Percentiles rank a stretch among this genome's conserved stretches.
Evolutionary conservation across 306 rosid genomes (phyloP).

Genomic region (Vigna hirtella): DNA sequence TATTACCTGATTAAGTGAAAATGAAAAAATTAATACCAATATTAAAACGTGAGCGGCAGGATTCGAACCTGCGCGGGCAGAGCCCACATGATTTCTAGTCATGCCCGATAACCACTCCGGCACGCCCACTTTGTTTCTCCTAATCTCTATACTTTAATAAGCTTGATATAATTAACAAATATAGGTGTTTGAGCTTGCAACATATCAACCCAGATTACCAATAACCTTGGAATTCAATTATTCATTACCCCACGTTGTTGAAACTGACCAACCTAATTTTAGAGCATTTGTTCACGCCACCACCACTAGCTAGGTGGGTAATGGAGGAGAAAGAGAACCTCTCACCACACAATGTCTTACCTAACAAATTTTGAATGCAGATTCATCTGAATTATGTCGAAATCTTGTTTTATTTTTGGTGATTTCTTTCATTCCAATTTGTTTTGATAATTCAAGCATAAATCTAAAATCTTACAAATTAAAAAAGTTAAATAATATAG

Average conservation of each 20-base stretch:
- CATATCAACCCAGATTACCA: not conserved
- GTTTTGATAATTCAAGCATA: too few relatives aligned
- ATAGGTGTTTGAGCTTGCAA: too few relatives aligned
- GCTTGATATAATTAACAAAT: too few relatives aligned
- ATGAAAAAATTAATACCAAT: too few relatives aligned
- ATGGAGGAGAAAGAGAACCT: not conserved
- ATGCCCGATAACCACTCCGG: constrained; percentile 72
- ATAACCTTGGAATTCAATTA: not conserved
- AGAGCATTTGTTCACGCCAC: not conserved
- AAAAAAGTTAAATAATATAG: too few relatives aligned
- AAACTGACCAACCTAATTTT: not conserved
- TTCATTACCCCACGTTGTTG: not conserved
- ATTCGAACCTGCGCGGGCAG: constrained; percentile 79
- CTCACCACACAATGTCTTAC: not conserved
- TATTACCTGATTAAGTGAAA: too few relatives aligned
- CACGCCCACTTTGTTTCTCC: not conserved
- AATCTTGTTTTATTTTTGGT: not conserved
- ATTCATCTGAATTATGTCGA: not conserved
- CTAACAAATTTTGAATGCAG: not conserved
- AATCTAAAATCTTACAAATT: too few relatives aligned
- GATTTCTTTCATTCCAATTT: not conserved
- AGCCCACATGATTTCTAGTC: constrained; percentile 82
- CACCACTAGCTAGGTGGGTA: not conserved
- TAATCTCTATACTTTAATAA: not conserved
- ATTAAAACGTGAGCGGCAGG: constrained; percentile 56